Evolutionary conservation across 2,329 filamentous ascomycete species (phyloP), one percentile per base, ranked within the genome.

Genomic region (Cordyceps militaris): DNA sequence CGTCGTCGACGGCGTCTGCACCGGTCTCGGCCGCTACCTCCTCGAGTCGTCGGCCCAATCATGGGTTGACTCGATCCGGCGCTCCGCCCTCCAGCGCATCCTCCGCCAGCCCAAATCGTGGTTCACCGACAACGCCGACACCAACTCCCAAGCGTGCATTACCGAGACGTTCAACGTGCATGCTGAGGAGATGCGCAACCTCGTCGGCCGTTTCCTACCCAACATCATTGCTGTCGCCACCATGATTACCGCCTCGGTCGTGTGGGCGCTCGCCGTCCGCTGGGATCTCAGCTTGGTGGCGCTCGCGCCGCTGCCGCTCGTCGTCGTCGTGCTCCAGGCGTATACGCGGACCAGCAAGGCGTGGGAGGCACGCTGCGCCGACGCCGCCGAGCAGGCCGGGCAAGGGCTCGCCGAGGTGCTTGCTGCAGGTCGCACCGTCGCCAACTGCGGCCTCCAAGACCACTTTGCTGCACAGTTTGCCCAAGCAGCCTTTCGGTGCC

Each of bases 281-380:
- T 96, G 91, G 91, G 87, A 87, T 66, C 75, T 97, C 30, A 89
- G 90, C 0, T 75, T 96, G 0, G 87, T 96, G 14, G 83, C 87
- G 1, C 74, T 97, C 7, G 79, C 84, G 0, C 83, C 83, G 47
- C 76, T 81, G 0, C 90, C 91, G 0, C 72, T 89, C 13, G 79
- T 95, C 46, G 83, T 88, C 56, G 76, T 71, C 1, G 78, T 88
- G 1, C 86, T 87, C 1, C 82, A 84, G 61, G 75, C 78, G 0
- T 92, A 90, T 63, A 80, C 88, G 1, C 67, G 73, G 2, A 76
- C 88, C 10, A 88, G 83, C 63, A 80, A 80, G 10, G 82, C 79
- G 53, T 96, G 90, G 88, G 91, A 97, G 66, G 71, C 73, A 1
- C 78, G 76, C 24, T 86, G 83, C 60, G 89, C 89, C 63, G 74